Percentiles rank a stretch among this genome's conserved stretches.
Evolutionary conservation across 1,284 basidiomycete genomes (phyloP).

Genomic region (Cystobasidium slooffiae): DNA sequence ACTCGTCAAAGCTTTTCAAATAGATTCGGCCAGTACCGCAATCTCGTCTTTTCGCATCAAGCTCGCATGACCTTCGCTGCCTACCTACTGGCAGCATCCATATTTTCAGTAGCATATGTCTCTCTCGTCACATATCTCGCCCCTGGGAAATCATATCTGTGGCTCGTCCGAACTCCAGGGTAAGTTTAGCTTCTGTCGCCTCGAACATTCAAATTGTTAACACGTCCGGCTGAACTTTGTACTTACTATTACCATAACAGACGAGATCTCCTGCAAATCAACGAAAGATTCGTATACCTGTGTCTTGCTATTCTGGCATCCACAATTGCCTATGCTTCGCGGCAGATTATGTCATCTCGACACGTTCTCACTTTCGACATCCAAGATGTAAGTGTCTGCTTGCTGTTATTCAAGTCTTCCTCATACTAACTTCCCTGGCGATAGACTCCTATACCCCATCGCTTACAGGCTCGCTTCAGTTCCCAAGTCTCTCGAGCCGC

Average conservation of each 20-base stretch:
- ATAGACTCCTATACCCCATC: constrained; percentile 48
- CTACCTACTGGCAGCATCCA: constrained; percentile 39
- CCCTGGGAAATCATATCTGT: constrained; percentile 13
- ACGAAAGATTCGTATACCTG: constrained; percentile 49
- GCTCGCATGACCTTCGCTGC: constrained; percentile 40
- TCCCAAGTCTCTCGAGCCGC: constrained; percentile 8
- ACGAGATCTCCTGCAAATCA: constrained; percentile 48
- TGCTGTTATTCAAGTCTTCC: not conserved
- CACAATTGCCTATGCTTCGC: constrained; percentile 37
- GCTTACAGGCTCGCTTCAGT: constrained; percentile 40
- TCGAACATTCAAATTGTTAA: not conserved
- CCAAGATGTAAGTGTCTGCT: not conserved
- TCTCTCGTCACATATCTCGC: constrained; percentile 44
- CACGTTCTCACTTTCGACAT: constrained; percentile 45
- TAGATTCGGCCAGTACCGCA: constrained; percentile 32
- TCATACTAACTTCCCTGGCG: not conserved
- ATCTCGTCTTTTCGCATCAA: constrained; percentile 26
- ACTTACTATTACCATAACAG: not conserved
- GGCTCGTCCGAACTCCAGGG: constrained; percentile 39
- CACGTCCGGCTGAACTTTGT: not conserved
- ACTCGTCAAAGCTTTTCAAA: constrained; percentile 8
- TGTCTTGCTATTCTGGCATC: constrained; percentile 41
- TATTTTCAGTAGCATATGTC: constrained; percentile 45
- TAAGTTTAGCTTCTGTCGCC: not conserved
- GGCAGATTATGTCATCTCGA: constrained; percentile 41